These are phyloP conservation scores for Pichia deserticola DNA, from an alignment of 805 yeast genomes.

Conservation along the genomic window DNA sequence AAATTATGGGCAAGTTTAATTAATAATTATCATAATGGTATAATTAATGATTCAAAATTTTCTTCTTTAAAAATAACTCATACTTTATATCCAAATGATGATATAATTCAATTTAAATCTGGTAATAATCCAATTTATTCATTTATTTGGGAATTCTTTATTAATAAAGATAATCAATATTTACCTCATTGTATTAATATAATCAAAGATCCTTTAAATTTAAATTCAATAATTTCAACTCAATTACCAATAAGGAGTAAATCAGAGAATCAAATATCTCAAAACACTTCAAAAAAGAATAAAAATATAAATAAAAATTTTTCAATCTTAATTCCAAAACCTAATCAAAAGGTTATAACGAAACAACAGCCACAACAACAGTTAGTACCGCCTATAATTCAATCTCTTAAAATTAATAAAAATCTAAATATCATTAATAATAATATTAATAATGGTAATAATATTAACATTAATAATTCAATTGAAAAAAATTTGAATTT, in stretches of 20 bases:
- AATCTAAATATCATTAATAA: neutral
- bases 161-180: conserved; percentile 13
- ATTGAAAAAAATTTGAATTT: neutral
- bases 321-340: neutral
- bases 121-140: conserved; percentile 20
- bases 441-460: neutral
- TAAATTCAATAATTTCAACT: neutral
- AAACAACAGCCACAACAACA: neutral
- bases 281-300: no score
- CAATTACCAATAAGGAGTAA: neutral
- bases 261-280: neutral
- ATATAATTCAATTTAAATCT: conserved; percentile 13
- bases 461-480: neutral
- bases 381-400: neutral
- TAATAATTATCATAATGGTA: conserved; percentile 27
- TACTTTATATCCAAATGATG: conserved; percentile 25
- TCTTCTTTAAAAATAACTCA: conserved; percentile 23
- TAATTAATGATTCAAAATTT: conserved; percentile 16
- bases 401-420: neutral
- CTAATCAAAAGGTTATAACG: neutral
- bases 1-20: conserved; percentile 27
- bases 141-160: conserved; percentile 27
- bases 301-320: no score
- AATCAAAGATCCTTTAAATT: conserved; percentile 1
- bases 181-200: conserved; percentile 23